These are phyloP conservation scores for Paracorniculantispora psalliotae DNA, from an alignment of 2,329 filamentous ascomycete species.

Conservation along the genomic window DNA sequence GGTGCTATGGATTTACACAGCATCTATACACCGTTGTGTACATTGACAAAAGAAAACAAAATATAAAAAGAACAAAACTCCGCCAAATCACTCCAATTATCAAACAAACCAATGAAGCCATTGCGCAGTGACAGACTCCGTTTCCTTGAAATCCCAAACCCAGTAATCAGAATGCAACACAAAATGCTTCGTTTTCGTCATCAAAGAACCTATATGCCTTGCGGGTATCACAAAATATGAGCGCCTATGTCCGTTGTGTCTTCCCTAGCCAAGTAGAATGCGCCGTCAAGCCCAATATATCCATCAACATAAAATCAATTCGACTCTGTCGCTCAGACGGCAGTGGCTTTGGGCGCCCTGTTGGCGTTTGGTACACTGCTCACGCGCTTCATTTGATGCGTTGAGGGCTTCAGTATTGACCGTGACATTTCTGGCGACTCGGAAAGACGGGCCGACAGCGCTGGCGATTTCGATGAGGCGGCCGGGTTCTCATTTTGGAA, in stretches of 20 bases:
- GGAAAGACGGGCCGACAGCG: conserved; percentile 25
- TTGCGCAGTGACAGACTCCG: background rate
- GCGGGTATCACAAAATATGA: conserved; percentile 34
- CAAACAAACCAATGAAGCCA: background rate
- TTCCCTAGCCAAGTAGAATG: conserved; percentile 7
- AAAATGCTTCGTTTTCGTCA: conserved; percentile 17
- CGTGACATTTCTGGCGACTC: conserved; percentile 43
- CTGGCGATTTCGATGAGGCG: conserved; percentile 21
- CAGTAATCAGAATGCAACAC: conserved; percentile 13
- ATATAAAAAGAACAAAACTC: conserved; percentile 10
- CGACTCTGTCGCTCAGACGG: conserved; percentile 23
- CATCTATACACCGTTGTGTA: conserved; percentile 1
- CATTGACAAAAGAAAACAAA: background rate
- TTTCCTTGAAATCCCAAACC: background rate
- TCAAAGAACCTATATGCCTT: conserved; percentile 21
- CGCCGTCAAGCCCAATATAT: background rate
- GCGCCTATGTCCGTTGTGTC: conserved; percentile 7
- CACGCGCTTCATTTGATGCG: conserved; percentile 30
- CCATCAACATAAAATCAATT: conserved; percentile 8
- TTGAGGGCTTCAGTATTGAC: conserved; percentile 28
- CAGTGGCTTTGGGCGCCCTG: conserved; percentile 31
- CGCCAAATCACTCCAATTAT: conserved; percentile 2
- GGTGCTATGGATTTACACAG: background rate
- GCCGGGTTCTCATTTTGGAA: conserved; percentile 9
- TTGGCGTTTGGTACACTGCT: conserved; percentile 26